Evolutionary conservation across 2,329 filamentous ascomycete genomes (phyloP).

Genomic region (Xylaria digitata): DNA sequence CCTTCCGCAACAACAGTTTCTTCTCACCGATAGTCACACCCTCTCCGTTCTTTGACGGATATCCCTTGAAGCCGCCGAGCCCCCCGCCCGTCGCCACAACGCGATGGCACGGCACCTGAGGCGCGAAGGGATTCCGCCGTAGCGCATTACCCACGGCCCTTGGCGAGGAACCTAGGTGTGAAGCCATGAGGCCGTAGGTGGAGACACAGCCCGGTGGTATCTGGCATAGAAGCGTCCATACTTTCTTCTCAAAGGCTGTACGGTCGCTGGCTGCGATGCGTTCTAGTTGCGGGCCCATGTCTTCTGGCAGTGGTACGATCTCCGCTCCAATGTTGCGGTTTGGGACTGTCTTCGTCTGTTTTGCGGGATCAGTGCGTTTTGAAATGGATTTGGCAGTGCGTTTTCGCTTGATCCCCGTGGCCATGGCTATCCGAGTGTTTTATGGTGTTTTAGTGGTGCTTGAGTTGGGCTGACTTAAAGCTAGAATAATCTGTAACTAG

Average conservation of each 20-base stretch:
- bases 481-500: neutral
- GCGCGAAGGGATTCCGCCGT: slow-evolving; percentile 83
- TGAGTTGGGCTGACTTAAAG: neutral
- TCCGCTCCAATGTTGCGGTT: slow-evolving; percentile 13
- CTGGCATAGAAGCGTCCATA: slow-evolving; percentile 80
- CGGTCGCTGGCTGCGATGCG: slow-evolving; percentile 58
- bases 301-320: slow-evolving; percentile 33
- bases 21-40: slow-evolving; percentile 74
- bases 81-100: slow-evolving; percentile 78
- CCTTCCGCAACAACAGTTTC: slow-evolving; percentile 67
- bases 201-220: slow-evolving; percentile 81
- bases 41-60: slow-evolving; percentile 70
- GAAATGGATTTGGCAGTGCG: slow-evolving; percentile 26
- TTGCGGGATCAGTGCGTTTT: slow-evolving; percentile 17
- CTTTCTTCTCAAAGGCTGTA: slow-evolving; percentile 68
- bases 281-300: slow-evolving; percentile 55
- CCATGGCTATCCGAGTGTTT: slow-evolving; percentile 37
- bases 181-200: slow-evolving; percentile 79
- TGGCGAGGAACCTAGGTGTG: slow-evolving; percentile 54
- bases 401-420: slow-evolving; percentile 46
- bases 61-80: slow-evolving; percentile 78
- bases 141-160: slow-evolving; percentile 60
- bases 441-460: neutral
- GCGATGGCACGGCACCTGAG: slow-evolving; percentile 79
- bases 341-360: slow-evolving; percentile 28